These are phyloP conservation scores for Stagonosporopsis rhizophila DNA, from an alignment of 2,329 filamentous ascomycete genomes.

Conservation along the genomic window DNA sequence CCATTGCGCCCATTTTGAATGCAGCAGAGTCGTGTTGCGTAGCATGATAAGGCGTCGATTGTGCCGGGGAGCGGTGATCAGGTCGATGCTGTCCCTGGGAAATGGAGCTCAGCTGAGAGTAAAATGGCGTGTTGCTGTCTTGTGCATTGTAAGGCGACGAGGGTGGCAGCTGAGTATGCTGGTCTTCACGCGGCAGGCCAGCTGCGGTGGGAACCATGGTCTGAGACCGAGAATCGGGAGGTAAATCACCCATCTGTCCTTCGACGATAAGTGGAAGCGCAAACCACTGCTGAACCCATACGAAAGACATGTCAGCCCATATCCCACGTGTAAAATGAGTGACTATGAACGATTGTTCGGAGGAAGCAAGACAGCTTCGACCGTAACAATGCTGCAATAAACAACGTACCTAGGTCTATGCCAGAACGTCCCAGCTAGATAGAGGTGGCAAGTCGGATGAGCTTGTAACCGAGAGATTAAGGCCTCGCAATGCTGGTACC, in stretches of 20 bases:
- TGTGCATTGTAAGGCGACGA: slow-evolving; percentile 29
- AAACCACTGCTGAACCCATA: slow-evolving; percentile 54
- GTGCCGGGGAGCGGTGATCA: slow-evolving; percentile 39
- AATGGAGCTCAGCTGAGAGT: slow-evolving; percentile 48
- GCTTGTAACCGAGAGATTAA: slow-evolving; percentile 37
- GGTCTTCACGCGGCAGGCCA: slow-evolving; percentile 38
- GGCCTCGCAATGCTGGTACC: slow-evolving; percentile 30
- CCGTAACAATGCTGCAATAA: slow-evolving; percentile 20
- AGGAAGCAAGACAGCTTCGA: slow-evolving; percentile 15
- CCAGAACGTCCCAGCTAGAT: slow-evolving; percentile 28
- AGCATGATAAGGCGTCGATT: slow-evolving; percentile 33
- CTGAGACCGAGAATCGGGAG: slow-evolving; percentile 39
- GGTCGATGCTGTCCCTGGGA: slow-evolving; percentile 37
- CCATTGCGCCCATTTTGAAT: slow-evolving; percentile 49
- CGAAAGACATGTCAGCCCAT: slow-evolving; percentile 53
- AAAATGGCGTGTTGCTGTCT: slow-evolving; percentile 42
- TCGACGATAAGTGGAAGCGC: slow-evolving; percentile 50
- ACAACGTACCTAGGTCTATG: slow-evolving; percentile 48
- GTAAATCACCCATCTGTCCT: slow-evolving; percentile 51
- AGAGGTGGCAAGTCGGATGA: slow-evolving; percentile 45
- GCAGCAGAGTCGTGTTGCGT: slow-evolving; percentile 34
- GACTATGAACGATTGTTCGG: slow-evolving; percentile 31
- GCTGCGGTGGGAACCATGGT: slow-evolving; percentile 40
- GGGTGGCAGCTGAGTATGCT: slow-evolving; percentile 20
- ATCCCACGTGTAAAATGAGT: slow-evolving; percentile 30